phyloP scores from a whole-genome alignment of 257 asterid species.

The Anisodus acutangulus region DNA sequence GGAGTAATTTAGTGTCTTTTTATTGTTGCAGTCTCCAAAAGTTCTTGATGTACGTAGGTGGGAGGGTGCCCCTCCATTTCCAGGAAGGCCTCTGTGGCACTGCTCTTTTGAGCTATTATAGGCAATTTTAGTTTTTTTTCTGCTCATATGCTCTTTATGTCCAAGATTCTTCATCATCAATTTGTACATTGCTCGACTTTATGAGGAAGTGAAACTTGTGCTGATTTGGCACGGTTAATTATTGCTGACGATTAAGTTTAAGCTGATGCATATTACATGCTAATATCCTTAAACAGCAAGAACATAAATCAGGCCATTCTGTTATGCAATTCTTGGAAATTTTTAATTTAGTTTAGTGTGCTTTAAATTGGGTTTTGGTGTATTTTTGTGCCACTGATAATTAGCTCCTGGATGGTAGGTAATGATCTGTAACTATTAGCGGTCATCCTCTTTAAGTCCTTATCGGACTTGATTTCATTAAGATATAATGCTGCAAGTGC shows the following conservation, averaged over 20 bases:
- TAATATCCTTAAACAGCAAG: not conserved
- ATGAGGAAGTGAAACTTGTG: not conserved
- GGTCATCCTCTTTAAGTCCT: not conserved
- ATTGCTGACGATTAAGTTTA: too few relatives aligned
- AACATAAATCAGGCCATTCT: not conserved
- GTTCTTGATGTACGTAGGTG: constrained; percentile 93
- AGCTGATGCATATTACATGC: constrained; percentile 1
- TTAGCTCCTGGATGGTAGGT: constrained; percentile 12
- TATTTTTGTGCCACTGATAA: not conserved
- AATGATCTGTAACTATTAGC: not conserved
- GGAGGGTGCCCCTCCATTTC: constrained; percentile 89
- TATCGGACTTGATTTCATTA: not conserved
- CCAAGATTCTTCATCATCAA: not conserved
- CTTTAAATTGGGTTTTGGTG: not conserved
- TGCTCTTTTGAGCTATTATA: constrained; percentile 79
- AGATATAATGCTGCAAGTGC: not conserved
- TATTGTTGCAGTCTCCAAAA: constrained; percentile 75
- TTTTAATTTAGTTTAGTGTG: not conserved
- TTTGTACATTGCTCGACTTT: not conserved
- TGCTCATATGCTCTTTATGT: not conserved
- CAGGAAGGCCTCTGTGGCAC: constrained; percentile 99
- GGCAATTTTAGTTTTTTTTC: not conserved
- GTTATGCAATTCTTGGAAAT: not conserved
- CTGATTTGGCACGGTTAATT: too few relatives aligned
- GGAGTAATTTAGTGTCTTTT: constrained; percentile 28